These are phyloP conservation scores for Paraleonurus japonicus DNA, from an alignment of 257 asterid species.

Conservation along the genomic window DNA sequence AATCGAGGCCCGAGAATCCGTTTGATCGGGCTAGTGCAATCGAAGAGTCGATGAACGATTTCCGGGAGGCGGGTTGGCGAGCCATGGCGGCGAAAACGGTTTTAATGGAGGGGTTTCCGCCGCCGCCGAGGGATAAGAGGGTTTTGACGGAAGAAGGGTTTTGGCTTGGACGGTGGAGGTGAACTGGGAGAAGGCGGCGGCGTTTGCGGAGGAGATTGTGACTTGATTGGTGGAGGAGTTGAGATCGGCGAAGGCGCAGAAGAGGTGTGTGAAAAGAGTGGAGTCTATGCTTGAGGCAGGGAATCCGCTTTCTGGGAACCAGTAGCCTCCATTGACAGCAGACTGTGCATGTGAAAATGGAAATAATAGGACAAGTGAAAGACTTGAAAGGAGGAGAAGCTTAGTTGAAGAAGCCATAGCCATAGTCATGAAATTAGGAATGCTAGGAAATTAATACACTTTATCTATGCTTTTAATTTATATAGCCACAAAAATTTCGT, in stretches of 20 bases:
- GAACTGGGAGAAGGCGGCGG: slow-evolving; percentile 38
- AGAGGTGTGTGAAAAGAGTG: slow-evolving; percentile 48
- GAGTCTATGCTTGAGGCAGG: slow-evolving; percentile 37
- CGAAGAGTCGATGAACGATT: slow-evolving; percentile 47
- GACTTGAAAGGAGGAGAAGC: slow-evolving; percentile 1
- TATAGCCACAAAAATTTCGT: too few species aligned
- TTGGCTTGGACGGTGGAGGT: slow-evolving; percentile 36
- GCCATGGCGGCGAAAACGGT: slow-evolving; percentile 42
- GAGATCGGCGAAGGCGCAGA: slow-evolving; percentile 53
- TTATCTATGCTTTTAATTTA: not conserved
- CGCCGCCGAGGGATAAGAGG: slow-evolving; percentile 51
- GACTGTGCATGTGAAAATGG: slow-evolving; percentile 28
- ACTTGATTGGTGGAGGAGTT: slow-evolving; percentile 33
- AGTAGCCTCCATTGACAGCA: slow-evolving; percentile 44
- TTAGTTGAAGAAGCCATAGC: slow-evolving; percentile 35
- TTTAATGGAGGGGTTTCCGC: slow-evolving; percentile 27
- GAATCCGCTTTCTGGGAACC: slow-evolving; percentile 47
- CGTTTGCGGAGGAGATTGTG: slow-evolving; percentile 33
- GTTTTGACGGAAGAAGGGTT: slow-evolving; percentile 43
- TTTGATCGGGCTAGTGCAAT: slow-evolving; percentile 35
- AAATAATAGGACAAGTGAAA: slow-evolving; percentile 22
- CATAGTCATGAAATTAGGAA: too few species aligned
- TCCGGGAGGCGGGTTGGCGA: slow-evolving; percentile 25
- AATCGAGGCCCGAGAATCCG: slow-evolving; percentile 45
- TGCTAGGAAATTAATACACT: not conserved